These are phyloP conservation scores for Lentinula sp. DNA, from an alignment of 768 basidiomycete species.

Conservation along the genomic window DNA sequence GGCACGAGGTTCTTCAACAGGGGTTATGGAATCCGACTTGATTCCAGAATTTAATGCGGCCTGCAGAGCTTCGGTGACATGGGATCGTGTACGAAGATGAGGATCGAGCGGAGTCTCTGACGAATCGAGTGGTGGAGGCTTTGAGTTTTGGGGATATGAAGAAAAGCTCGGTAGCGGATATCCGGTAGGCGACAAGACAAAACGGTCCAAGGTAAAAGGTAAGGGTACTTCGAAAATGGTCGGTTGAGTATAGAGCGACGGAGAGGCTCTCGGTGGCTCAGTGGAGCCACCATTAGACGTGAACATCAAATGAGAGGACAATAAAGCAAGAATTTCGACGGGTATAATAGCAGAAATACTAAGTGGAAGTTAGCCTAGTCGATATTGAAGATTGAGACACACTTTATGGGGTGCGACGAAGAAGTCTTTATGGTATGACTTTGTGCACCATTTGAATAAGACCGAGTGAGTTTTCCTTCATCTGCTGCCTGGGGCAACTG, in stretches of 20 bases:
- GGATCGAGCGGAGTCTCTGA: constrained; percentile 9
- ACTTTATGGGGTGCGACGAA: constrained; percentile 82
- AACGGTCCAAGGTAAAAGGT: constrained; percentile 36
- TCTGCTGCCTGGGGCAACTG: constrained; percentile 12
- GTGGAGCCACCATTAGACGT: constrained; percentile 9
- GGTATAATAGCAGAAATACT: constrained; percentile 67
- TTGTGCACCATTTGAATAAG: neutral
- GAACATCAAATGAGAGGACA: constrained; percentile 40
- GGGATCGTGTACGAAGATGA: constrained; percentile 17
- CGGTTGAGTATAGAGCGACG: constrained; percentile 18
- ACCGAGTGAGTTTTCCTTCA: neutral
- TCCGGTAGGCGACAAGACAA: constrained; percentile 15
- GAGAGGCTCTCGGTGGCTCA: neutral
- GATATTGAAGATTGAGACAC: constrained; percentile 8
- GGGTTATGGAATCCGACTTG: constrained; percentile 17
- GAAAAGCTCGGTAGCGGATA: neutral
- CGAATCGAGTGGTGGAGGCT: constrained; percentile 14
- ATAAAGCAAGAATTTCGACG: constrained; percentile 44
- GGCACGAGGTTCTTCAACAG: constrained; percentile 1
- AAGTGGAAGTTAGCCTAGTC: neutral
- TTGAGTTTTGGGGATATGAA: constrained; percentile 13
- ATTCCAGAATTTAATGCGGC: constrained; percentile 26
- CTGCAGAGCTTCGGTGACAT: constrained; percentile 26
- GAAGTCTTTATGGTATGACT: constrained; percentile 55
- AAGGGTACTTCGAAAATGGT: constrained; percentile 40